Evolutionary conservation across 2,329 filamentous ascomycete genomes (phyloP).

Genomic region (Ascocoryne sarcoides): DNA sequence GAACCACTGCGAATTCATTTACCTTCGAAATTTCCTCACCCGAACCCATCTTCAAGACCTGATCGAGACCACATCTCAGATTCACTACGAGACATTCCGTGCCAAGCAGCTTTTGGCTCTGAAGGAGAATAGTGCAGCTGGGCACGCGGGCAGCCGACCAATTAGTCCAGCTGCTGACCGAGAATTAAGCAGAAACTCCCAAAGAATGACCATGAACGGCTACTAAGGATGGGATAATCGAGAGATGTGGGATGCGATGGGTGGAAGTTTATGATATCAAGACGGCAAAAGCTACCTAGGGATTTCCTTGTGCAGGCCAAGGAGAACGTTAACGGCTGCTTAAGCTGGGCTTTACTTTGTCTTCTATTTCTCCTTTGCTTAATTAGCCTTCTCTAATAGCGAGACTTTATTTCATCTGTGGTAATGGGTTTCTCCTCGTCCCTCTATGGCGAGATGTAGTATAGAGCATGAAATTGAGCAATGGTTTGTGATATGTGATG

Average conservation of each 20-base stretch:
- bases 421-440: slow-evolving; percentile 12
- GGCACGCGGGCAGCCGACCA: slow-evolving; percentile 68
- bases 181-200: slow-evolving; percentile 92
- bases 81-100: slow-evolving; percentile 99
- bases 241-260: slow-evolving; percentile 9
- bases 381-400: slow-evolving; percentile 29
- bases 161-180: slow-evolving; percentile 93
- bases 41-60: slow-evolving; percentile 97
- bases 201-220: slow-evolving; percentile 98
- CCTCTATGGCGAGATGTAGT: slow-evolving; percentile 11
- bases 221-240: slow-evolving; percentile 52
- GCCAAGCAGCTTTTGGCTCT: slow-evolving; percentile 96
- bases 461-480: slow-evolving; percentile 11
- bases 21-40: slow-evolving; percentile 95
- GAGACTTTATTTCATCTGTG: slow-evolving; percentile 27
- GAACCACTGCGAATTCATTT: slow-evolving; percentile 99
- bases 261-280: slow-evolving; percentile 23
- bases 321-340: slow-evolving; percentile 23
- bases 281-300: slow-evolving; percentile 26
- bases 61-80: slow-evolving; percentile 98
- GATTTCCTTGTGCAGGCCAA: slow-evolving; percentile 26
- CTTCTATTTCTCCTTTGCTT: slow-evolving; percentile 29
- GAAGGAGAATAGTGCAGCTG: slow-evolving; percentile 91
- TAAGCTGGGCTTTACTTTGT: slow-evolving; percentile 25
- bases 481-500: no score